phyloP scores from a whole-genome alignment of 495 filamentous ascomycete species.

The Chaetomium fimeti region DNA sequence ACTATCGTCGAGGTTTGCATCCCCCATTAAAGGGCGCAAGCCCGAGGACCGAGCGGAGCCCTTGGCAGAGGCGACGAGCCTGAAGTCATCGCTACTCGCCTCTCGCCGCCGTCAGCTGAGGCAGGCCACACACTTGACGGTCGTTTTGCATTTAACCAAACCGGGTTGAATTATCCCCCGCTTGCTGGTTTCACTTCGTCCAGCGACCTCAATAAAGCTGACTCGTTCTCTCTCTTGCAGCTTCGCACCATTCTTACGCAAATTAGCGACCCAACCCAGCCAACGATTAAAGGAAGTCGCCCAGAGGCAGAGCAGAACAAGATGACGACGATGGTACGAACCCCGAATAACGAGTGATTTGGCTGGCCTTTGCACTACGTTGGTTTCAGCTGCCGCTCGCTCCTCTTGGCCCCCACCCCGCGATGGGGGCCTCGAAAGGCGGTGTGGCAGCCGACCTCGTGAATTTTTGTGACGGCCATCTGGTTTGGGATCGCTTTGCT shows the following conservation, averaged over 20 bases:
- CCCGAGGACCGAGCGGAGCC: not conserved
- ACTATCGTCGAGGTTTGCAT: not conserved
- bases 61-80: constrained; percentile 16
- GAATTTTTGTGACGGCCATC: not conserved
- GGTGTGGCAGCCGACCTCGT: constrained; percentile 5
- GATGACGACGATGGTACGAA: constrained; percentile 55
- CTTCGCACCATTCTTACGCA: not conserved
- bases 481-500: not conserved
- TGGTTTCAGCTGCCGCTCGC: constrained; percentile 1
- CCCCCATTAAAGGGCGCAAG: constrained; percentile 7
- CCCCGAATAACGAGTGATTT: constrained; percentile 1
- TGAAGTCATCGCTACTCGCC: constrained; percentile 2
- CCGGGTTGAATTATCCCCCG: not conserved
- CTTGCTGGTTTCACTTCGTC: constrained; percentile 5
- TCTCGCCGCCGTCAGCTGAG: constrained; percentile 4
- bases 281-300: constrained; percentile 2
- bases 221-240: not conserved
- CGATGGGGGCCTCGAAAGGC: not conserved
- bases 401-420: not conserved
- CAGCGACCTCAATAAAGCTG: constrained; percentile 4
- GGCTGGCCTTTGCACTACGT: not conserved
- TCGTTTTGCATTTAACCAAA: constrained; percentile 16
- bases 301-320: constrained; percentile 20
- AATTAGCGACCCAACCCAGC: not conserved
- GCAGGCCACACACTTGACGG: constrained; percentile 11